Evolutionary conservation across 106 monocot genomes (phyloP), one percentile per base, ranked within the genome.

Genomic region (Agapanthus africanus): DNA sequence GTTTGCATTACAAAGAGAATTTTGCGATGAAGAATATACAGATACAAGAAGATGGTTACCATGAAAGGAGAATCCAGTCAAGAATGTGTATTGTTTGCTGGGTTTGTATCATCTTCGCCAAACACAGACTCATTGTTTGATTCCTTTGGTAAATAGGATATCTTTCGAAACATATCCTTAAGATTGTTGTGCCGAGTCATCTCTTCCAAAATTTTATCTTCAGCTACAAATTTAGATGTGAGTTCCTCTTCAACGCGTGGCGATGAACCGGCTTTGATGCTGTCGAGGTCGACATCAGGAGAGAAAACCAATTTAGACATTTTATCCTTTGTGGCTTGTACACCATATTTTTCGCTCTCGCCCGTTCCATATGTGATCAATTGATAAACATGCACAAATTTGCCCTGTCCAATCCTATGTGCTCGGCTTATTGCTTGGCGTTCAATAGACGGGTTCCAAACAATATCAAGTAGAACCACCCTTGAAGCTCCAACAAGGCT

Each of bases 361-460:
- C 68, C 71, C 11, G 73, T 82, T 31, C 80, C 90, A 22, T 34
- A 42, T 50, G 79, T 76, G 42, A 94, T 80, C 73, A 94, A 69
- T 54, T 79, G 79, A 56, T 90, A 94, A n/a, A 82, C 74, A 37
- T 90, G 75, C 0, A 94, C 94, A 40, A 82, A 59, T 71, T 77
- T 94, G 40, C 70, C 11, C 66, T 94, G 94, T 11, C 94, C 94
- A 23, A 87, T 59, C 25, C 90, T 49, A 33, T 73, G 84, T 13
- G 90, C 94, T 33, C 94, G 60, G 61, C 85, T 79, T 36, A 90
- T 82, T 3, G 94, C 90, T 72, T 94, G 94, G 39, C 74, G 74
- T 22, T 81, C 83, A 2, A 84, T 84, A 8, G 94, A 76, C 26
- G 90, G 94, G 65, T 94, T 94, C 94, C 90, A 90, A 23, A 85